Conservation (phyloP, 371 early-diverging fungal genomes). For the Mucor plumbeus region DNA sequence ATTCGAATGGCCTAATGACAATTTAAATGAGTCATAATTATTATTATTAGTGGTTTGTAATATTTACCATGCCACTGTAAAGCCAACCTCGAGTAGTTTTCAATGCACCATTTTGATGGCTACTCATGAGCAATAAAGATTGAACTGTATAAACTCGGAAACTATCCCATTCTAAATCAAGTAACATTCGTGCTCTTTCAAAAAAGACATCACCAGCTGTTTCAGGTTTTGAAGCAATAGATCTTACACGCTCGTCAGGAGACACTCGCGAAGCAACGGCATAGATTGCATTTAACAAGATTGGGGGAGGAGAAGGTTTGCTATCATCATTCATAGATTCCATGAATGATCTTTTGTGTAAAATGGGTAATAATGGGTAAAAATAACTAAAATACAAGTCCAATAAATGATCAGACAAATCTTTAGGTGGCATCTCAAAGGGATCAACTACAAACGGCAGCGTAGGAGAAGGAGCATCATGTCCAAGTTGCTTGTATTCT, state of each 20-base stretch:
- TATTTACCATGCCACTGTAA: constrained; percentile 53
- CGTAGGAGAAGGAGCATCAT: not conserved
- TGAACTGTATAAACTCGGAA: constrained; percentile 50
- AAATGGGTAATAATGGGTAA: constrained; percentile 69
- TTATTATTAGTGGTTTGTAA: not conserved
- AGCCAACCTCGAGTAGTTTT: constrained; percentile 54
- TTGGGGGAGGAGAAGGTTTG: constrained; percentile 46
- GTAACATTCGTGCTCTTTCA: constrained; percentile 47
- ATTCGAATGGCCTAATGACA: constrained; percentile 57
- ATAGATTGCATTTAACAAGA: constrained; percentile 58
- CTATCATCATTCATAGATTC: constrained; percentile 31
- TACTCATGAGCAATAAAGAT: constrained; percentile 47
- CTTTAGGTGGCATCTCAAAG: constrained; percentile 62
- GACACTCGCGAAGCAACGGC: constrained; percentile 54
- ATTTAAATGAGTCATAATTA: not conserved
- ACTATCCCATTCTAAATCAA: constrained; percentile 50
- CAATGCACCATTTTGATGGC: constrained; percentile 54
- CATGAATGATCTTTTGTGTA: constrained; percentile 73
- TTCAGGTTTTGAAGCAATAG: constrained; percentile 38
- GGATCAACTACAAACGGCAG: constrained; percentile 35
- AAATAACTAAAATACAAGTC: constrained; percentile 70
- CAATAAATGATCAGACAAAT: constrained; percentile 67
- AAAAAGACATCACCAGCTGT: constrained; percentile 56
- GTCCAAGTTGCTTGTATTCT: constrained; percentile 16
- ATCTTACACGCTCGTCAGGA: constrained; percentile 43